These are phyloP conservation scores for Cucurbita ficifolia DNA, from an alignment of 306 rosid genomes.

Conservation along the genomic window DNA sequence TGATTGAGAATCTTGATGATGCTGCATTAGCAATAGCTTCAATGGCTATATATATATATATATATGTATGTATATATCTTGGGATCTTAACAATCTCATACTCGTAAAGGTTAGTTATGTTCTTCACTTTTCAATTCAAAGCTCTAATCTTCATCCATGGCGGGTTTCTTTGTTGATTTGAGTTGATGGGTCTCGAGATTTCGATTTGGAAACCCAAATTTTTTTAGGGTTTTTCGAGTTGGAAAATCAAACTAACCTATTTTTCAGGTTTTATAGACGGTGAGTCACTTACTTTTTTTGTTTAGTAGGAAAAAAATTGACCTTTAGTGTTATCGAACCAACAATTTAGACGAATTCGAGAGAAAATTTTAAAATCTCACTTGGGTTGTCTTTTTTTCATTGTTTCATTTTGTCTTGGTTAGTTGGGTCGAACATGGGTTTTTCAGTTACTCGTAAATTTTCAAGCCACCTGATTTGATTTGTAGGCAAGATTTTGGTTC, in stretches of 20 bases:
- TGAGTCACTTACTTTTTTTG: background rate
- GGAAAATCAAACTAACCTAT: background rate
- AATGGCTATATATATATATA: conserved; percentile 18
- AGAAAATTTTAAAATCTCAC: background rate
- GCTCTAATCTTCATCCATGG: background rate
- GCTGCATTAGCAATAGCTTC: conserved; percentile 82
- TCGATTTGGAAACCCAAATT: background rate
- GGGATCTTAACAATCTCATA: background rate
- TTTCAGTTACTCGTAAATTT: no score
- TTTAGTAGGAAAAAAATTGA: no score
- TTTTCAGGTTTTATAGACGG: background rate
- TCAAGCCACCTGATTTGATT: no score
- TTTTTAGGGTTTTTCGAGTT: background rate
- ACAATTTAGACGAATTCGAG: background rate
- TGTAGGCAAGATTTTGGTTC: no score
- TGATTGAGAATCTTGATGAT: conserved; percentile 97
- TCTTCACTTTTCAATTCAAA: background rate
- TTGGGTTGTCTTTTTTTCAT: background rate
- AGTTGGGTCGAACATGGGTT: no score
- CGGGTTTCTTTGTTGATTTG: background rate
- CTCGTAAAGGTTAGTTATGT: background rate
- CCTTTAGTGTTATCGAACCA: no score
- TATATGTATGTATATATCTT: background rate
- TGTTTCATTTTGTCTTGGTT: background rate
- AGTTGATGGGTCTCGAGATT: background rate